A percentile compares a stretch with the other conserved stretches of the same genome.
phyloP scores from a whole-genome alignment of 129 eudicot genomes.

The sunflower (Helianthus annuus) region HanXRQr2.0-SUNRISE NC_035444.2:81641973-81642472 shows the following conservation, averaged over 20 bases:
- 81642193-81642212: constrained; percentile 75
- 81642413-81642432: not conserved
- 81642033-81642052: constrained; percentile 46
- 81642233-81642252: constrained; percentile 89
- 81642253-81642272: constrained; percentile 72
- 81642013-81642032: constrained; percentile 77
- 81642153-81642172: constrained; percentile 75
- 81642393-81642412: not conserved
- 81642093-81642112: constrained; percentile 29
- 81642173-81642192: constrained; percentile 76
- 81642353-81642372: constrained; percentile 21
- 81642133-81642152: constrained; percentile 66
- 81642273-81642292: constrained; percentile 78
- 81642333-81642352: constrained; percentile 56
- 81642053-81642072: constrained; percentile 32
- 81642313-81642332: constrained; percentile 77
- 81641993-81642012: not conserved
- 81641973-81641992: too few relatives aligned
- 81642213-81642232: constrained; percentile 72
- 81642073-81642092: not conserved
- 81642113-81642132: constrained; percentile 34
- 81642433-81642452: not conserved
- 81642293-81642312: constrained; percentile 68
- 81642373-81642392: not conserved
- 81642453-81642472: not conserved